phyloP scores from a whole-genome alignment of 257 asterid genomes.

The Gentiana dahurica region DNA sequence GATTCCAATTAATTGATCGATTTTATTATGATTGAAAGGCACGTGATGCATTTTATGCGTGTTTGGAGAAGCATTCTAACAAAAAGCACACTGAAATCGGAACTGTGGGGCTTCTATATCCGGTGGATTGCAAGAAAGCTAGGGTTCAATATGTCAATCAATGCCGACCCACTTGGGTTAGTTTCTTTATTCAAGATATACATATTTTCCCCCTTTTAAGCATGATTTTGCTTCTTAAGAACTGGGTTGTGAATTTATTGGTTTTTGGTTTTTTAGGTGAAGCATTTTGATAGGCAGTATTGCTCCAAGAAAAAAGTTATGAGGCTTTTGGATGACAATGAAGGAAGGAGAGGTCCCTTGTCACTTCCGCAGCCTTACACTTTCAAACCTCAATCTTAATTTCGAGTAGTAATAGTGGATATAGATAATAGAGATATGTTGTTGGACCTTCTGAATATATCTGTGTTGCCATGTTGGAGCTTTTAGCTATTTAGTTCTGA shows the following conservation, averaged over 20 bases:
- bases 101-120: conserved; percentile 80
- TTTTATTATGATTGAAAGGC: conserved; percentile 37
- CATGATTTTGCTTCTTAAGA: background rate
- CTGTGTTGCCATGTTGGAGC: background rate
- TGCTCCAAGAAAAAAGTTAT: conserved; percentile 77
- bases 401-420: conserved; percentile 7
- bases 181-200: conserved; percentile 6
- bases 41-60: conserved; percentile 89
- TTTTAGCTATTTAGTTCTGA: background rate
- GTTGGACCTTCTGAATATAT: too few species aligned
- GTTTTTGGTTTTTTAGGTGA: conserved; percentile 36
- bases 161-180: conserved; percentile 91
- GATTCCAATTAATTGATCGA: conserved; percentile 5
- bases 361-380: conserved; percentile 65
- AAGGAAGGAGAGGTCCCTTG: conserved; percentile 92
- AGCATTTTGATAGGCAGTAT: conserved; percentile 92
- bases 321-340: conserved; percentile 86
- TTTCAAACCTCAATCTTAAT: conserved; percentile 32
- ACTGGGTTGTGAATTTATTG: background rate
- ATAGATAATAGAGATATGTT: background rate
- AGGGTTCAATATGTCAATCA: conserved; percentile 57
- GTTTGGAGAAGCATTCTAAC: conserved; percentile 58
- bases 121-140: conserved; percentile 65
- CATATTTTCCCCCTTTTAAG: background rate
- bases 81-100: conserved; percentile 80